A percentile compares a stretch with the other conserved stretches of the same genome.
These are phyloP conservation scores for Boeremia lycopersici DNA, from an alignment of 2,329 filamentous ascomycete genomes.

Conservation along the genomic window DNA sequence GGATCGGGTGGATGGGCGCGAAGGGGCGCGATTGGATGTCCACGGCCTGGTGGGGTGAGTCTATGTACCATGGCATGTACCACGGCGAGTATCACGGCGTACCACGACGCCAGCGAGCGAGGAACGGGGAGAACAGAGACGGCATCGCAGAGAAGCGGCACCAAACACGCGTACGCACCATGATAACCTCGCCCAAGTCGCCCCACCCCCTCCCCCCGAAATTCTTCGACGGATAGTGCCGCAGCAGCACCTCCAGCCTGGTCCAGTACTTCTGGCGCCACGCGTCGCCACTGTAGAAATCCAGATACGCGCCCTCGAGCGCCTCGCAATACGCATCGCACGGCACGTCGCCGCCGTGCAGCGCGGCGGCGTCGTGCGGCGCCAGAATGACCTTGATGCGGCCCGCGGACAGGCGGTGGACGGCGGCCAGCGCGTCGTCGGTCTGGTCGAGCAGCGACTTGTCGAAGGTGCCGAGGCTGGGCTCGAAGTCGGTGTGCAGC, in stretches of 20 bases:
- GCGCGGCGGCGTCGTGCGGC: slow-evolving; percentile 44
- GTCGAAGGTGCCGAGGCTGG: slow-evolving; percentile 39
- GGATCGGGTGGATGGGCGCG: slow-evolving; percentile 43
- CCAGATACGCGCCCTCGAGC: slow-evolving; percentile 39
- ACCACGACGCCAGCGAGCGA: too few relatives aligned
- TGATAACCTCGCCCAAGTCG: slow-evolving; percentile 38
- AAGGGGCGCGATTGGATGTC: slow-evolving; percentile 46
- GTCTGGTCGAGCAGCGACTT: slow-evolving; percentile 41
- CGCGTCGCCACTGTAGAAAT: slow-evolving; percentile 43
- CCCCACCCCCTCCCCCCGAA: slow-evolving; percentile 41
- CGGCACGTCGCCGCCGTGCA: slow-evolving; percentile 37
- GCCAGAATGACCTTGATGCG: slow-evolving; percentile 46
- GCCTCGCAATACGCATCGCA: slow-evolving; percentile 46
- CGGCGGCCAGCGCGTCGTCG: slow-evolving; percentile 43
- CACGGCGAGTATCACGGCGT: too few relatives aligned
- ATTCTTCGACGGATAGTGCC: slow-evolving; percentile 43
- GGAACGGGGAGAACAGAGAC: too few relatives aligned
- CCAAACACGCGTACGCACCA: slow-evolving; percentile 19
- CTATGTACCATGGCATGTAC: slow-evolving; percentile 5
- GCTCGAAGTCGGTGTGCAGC: slow-evolving; percentile 40
- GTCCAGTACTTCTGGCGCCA: slow-evolving; percentile 39
- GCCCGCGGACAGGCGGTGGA: slow-evolving; percentile 43
- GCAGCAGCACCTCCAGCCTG: slow-evolving; percentile 42
- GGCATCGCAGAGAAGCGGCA: too few relatives aligned
- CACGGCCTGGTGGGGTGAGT: slow-evolving; percentile 33